A percentile compares a stretch with the other conserved stretches of the same genome.
These are phyloP conservation scores for Botrytis galanthina DNA, from an alignment of 2,329 filamentous ascomycete species.

Conservation along the genomic window DNA sequence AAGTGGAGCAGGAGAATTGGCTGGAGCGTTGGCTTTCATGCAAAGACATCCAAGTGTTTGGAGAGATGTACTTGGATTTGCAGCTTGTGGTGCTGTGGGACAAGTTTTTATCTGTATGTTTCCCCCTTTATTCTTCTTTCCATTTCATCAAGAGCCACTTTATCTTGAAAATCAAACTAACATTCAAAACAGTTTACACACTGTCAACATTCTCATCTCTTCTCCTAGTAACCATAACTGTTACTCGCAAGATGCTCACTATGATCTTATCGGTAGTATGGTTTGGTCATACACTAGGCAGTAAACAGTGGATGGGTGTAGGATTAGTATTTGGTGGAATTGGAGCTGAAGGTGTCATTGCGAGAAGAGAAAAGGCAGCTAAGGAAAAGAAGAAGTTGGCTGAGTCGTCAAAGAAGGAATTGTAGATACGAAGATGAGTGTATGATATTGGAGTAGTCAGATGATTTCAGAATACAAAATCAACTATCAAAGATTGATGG, in stretches of 20 bases:
- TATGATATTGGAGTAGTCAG: constrained; percentile 3
- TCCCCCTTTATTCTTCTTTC: constrained; percentile 9
- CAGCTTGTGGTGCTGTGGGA: constrained; percentile 84
- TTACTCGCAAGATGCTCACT: constrained; percentile 98
- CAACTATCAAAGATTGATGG: not conserved
- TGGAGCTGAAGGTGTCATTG: constrained; percentile 82
- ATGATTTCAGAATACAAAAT: not conserved
- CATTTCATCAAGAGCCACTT: not conserved
- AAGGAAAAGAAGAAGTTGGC: constrained; percentile 54
- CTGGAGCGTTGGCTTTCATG: constrained; percentile 78
- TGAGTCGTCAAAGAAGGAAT: constrained; percentile 31
- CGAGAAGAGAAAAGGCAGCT: constrained; percentile 75
- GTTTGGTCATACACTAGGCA: constrained; percentile 82
- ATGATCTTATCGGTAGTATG: constrained; percentile 96
- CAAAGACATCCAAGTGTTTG: constrained; percentile 75
- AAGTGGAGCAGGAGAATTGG: constrained; percentile 66
- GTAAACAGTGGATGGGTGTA: constrained; percentile 94
- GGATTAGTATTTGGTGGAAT: constrained; percentile 92
- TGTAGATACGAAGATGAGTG: constrained; percentile 18
- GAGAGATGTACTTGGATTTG: constrained; percentile 86
- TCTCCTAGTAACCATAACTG: constrained; percentile 91
- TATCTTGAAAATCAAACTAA: constrained; percentile 6
- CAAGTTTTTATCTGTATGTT: constrained; percentile 88
- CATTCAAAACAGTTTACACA: constrained; percentile 64
- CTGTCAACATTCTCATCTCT: constrained; percentile 89